Evolutionary conservation across 2,329 filamentous ascomycete genomes (phyloP), one percentile per base, ranked within the genome.

Genomic region (Phaeosphaeriaceae sp.): DNA sequence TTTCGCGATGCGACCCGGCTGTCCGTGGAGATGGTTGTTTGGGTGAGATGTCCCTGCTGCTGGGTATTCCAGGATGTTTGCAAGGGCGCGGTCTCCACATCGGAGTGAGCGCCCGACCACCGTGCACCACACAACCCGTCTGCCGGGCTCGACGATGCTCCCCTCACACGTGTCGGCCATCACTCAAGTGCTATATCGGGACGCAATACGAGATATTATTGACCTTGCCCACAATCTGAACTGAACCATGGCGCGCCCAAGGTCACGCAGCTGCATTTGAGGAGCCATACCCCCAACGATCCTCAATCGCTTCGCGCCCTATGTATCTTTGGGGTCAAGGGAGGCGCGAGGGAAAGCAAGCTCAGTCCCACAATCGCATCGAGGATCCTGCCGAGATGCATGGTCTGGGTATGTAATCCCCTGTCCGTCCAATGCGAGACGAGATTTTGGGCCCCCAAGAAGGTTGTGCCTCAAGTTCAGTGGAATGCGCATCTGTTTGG

Each of bases 401-500:
- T 64, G 72, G 75, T 67, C 59, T 73, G 51, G 72, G 73, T 59
- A 45, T 60, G n/a, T 53, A 62, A 2, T 74, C 72, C 41, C 67
- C 74, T 9, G 66, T 65, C 24, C 74, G 71, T 48, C 62, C 70
- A 47, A 60, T 56, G 57, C 64, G 64, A 49, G 57, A 67, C 51
- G 65, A 71, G 58, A 47, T 74, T 53, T 62, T 75, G 21, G 68
- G 65, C 58, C 61, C 69, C 48, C 69, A 75, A 62, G 70, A 74
- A 41, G 36, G 54, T 63, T 13, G 60, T 72, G 53, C 67, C 74
- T 9, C 62, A 71, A 15, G 73, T 75, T 51, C 56, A 64, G 60
- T 75, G 71, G 72, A 65, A 65, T 13, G 47, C 73, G 25, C 70
- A 73, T 47, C 36, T n/a, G 36, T 7, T 57, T 73, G 56, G 61